Percentiles rank a stretch among this genome's conserved stretches.
Evolutionary conservation across 202 grass and related monocot species (phyloP).

Genomic region (Panicum hallii): DNA sequence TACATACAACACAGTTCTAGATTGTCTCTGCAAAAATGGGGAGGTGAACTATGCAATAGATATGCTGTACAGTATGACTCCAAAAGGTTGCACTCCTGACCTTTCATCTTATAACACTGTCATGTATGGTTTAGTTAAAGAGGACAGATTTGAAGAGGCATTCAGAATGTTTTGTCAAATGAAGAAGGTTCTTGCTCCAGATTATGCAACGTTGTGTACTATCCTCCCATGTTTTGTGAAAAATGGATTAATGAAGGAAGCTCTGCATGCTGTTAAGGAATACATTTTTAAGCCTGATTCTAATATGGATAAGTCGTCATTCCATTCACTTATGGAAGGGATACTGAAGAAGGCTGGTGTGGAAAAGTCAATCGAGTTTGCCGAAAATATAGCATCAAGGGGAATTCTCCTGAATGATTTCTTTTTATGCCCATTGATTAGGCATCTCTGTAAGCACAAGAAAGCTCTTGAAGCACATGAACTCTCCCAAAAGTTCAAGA

Average conservation of each 20-base stretch:
- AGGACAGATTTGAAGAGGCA: slow-evolving; percentile 70
- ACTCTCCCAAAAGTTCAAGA: slow-evolving; percentile 71
- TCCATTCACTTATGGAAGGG: slow-evolving; percentile 74
- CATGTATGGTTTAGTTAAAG: slow-evolving; percentile 80
- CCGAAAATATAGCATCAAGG: slow-evolving; percentile 58
- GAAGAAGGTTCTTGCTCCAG: slow-evolving; percentile 85
- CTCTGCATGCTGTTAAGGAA: slow-evolving; percentile 64
- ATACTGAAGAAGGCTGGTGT: slow-evolving; percentile 80
- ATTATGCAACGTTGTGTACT: slow-evolving; percentile 82
- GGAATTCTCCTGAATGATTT: slow-evolving; percentile 68
- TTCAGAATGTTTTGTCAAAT: slow-evolving; percentile 88
- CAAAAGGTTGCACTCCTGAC: slow-evolving; percentile 68
- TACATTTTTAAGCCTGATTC: slow-evolving; percentile 58
- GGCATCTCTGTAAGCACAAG: slow-evolving; percentile 77
- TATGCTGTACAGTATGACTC: slow-evolving; percentile 75
- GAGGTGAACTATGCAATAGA: slow-evolving; percentile 70
- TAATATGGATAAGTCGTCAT: slow-evolving; percentile 60
- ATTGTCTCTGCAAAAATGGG: slow-evolving; percentile 96
- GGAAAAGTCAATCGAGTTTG: slow-evolving; percentile 75
- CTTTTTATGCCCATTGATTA: slow-evolving; percentile 92
- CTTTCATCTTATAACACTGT: slow-evolving; percentile 89
- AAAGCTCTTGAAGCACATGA: slow-evolving; percentile 68
- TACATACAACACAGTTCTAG: slow-evolving; percentile 89
- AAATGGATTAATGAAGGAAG: slow-evolving; percentile 74
- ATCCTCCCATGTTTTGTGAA: slow-evolving; percentile 79